phyloP scores from a whole-genome alignment of 352 stramenopile genomes.

The Thraustochytrium sp. region DNA sequence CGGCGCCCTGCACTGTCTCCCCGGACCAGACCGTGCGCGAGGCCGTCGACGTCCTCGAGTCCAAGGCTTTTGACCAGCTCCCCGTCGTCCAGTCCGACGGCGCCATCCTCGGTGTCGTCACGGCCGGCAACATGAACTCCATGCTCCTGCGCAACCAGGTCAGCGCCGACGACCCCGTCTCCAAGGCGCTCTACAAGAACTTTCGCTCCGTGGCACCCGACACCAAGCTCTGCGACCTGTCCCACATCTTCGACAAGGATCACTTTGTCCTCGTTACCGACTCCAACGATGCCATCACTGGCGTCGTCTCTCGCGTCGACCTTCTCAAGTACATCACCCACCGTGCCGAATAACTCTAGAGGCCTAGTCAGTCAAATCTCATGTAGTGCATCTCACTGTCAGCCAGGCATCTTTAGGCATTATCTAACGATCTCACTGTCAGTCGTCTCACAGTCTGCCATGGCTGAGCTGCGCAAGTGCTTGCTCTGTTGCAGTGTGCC shows the following conservation, averaged over 20 bases:
- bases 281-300: constrained; percentile 82
- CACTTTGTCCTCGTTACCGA: constrained; percentile 92
- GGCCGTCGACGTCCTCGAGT: constrained; percentile 85
- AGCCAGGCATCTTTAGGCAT: no score
- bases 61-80: constrained; percentile 80
- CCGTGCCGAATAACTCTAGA: not conserved
- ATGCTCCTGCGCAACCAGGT: constrained; percentile 79
- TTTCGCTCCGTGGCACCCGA: constrained; percentile 86
- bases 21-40: constrained; percentile 81
- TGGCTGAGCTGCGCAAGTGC: no score
- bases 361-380: not conserved
- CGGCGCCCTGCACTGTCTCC: constrained; percentile 82
- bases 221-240: constrained; percentile 80
- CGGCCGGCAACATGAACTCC: constrained; percentile 87
- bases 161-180: constrained; percentile 70
- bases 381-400: not conserved
- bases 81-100: constrained; percentile 59
- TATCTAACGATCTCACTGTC: no score
- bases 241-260: constrained; percentile 87
- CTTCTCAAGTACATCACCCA: constrained; percentile 86
- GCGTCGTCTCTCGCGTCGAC: constrained; percentile 91
- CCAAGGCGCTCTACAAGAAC: constrained; percentile 89
- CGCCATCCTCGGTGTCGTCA: constrained; percentile 83
- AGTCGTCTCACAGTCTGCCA: no score
- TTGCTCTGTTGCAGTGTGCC: no score